Percentiles rank a stretch among this genome's conserved stretches.
Conservation (phyloP, 1,139 yeast species). For the Candida smagusa region DNA sequence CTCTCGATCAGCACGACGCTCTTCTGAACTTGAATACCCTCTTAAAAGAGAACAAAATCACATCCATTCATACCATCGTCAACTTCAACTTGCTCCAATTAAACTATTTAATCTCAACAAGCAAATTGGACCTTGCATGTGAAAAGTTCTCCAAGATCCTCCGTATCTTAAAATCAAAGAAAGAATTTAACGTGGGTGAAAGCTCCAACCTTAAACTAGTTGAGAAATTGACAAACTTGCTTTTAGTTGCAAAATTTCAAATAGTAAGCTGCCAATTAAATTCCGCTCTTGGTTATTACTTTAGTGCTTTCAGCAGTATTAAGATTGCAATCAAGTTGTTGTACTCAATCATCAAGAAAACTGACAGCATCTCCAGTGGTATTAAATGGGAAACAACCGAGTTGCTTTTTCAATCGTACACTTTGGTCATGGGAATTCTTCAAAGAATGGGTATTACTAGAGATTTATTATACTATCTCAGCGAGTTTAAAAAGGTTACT, state of each 20-base stretch:
- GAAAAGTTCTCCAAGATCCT: slow-evolving; percentile 22
- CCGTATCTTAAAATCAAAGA: slow-evolving; percentile 23
- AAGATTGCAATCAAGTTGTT: slow-evolving; percentile 41
- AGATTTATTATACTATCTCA: slow-evolving; percentile 48
- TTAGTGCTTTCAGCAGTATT: slow-evolving; percentile 26
- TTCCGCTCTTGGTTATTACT: slow-evolving; percentile 11
- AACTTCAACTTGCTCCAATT: slow-evolving; percentile 29
- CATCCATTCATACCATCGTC: slow-evolving; percentile 9
- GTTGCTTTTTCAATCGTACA: slow-evolving; percentile 33
- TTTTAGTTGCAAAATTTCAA: slow-evolving; percentile 36
- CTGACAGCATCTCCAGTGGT: slow-evolving; percentile 23
- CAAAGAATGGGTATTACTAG: slow-evolving; percentile 50
- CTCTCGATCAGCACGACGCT: slow-evolving; percentile 13
- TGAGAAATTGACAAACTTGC: slow-evolving; percentile 31
- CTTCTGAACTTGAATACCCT: slow-evolving; percentile 14
- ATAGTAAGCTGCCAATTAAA: slow-evolving; percentile 23
- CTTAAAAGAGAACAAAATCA: slow-evolving; percentile 13
- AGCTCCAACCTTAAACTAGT: slow-evolving; percentile 13
- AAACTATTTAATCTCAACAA: slow-evolving; percentile 17
- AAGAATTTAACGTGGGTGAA: slow-evolving; percentile 26
- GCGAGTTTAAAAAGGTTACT: slow-evolving; percentile 43
- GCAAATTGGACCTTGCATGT: slow-evolving; percentile 16
- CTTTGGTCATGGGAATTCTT: slow-evolving; percentile 30
- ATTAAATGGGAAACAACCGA: slow-evolving; percentile 36
- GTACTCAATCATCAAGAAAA: slow-evolving; percentile 40